phyloP scores from a whole-genome alignment of 176 grass and related monocot genomes.

The Juncus inflexus region DNA sequence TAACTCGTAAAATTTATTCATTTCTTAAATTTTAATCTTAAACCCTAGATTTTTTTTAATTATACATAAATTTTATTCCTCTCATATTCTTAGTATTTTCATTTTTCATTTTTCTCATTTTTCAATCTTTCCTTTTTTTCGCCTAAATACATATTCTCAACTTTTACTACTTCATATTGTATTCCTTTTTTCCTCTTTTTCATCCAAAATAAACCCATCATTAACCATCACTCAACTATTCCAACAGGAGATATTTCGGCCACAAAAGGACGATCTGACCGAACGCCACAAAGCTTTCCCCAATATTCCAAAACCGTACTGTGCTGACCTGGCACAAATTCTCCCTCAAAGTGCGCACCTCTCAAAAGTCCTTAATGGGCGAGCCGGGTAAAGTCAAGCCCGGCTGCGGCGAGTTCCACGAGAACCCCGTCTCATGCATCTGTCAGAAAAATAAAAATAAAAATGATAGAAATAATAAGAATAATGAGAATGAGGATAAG shows the following conservation, averaged over 20 bases:
- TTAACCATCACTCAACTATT: no score
- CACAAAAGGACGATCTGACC: slow-evolving; percentile 96
- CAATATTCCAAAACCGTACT: slow-evolving; percentile 73
- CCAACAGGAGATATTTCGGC: slow-evolving; percentile 90
- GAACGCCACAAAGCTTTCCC: slow-evolving; percentile 82
- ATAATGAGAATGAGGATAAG: no score
- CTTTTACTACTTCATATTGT: no score
- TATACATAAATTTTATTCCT: no score
- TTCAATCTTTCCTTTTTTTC: no score
- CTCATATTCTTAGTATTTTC: no score
- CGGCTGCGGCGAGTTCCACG: slow-evolving; percentile 88
- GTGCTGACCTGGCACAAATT: slow-evolving; percentile 77
- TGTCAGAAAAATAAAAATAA: slow-evolving; percentile 44
- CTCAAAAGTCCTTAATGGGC: slow-evolving; percentile 87
- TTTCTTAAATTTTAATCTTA: no score
- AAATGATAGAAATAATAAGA: slow-evolving; percentile 3
- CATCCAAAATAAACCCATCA: no score
- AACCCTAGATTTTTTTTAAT: no score
- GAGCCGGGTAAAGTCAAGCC: slow-evolving; percentile 83
- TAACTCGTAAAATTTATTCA: no score
- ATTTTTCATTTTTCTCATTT: background rate
- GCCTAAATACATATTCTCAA: no score
- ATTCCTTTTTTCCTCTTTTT: no score
- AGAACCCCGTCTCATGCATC: slow-evolving; percentile 79
- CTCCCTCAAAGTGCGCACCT: slow-evolving; percentile 58